Conservation (phyloP, 2,329 filamentous ascomycete genomes). For the Penicillium sp. region DNA sequence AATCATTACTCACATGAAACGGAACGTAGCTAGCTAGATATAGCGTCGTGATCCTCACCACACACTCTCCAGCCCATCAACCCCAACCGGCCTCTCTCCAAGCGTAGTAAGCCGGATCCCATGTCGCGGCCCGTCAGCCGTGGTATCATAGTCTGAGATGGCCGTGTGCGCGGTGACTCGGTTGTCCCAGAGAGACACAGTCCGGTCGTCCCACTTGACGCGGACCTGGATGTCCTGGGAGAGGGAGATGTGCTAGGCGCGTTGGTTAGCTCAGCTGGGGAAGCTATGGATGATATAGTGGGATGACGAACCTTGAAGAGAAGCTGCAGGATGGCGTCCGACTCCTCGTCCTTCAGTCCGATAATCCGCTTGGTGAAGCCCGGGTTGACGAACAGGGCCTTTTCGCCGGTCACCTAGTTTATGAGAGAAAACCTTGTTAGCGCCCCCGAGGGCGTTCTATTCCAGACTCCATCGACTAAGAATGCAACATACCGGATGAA, state of each 20-base stretch:
- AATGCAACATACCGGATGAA: constrained; percentile 30
- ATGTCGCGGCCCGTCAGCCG: constrained; percentile 4
- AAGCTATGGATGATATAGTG: not conserved
- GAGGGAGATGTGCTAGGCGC: constrained; percentile 5
- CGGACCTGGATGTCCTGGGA: constrained; percentile 20
- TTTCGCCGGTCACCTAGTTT: constrained; percentile 35
- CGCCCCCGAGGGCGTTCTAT: not conserved
- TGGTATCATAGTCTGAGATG: constrained; percentile 11
- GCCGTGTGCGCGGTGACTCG: constrained; percentile 16
- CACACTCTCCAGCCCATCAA: constrained; percentile 14
- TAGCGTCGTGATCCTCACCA: not conserved
- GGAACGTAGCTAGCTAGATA: too few species aligned
- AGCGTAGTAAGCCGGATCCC: constrained; percentile 10
- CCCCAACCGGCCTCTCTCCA: constrained; percentile 9
- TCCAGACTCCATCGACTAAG: too few species aligned
- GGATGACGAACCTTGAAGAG: constrained; percentile 5
- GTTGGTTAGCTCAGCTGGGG: not conserved
- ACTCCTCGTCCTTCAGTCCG: constrained; percentile 16
- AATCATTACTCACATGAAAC: too few species aligned
- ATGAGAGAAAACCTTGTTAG: not conserved
- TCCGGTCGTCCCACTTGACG: constrained; percentile 17
- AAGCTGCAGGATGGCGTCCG: constrained; percentile 14
- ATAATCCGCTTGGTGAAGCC: constrained; percentile 34
- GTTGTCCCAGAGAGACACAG: constrained; percentile 18
- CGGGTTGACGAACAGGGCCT: constrained; percentile 41